phyloP scores from a whole-genome alignment of 1,139 yeast genomes.

The Candida sp. region DNA sequence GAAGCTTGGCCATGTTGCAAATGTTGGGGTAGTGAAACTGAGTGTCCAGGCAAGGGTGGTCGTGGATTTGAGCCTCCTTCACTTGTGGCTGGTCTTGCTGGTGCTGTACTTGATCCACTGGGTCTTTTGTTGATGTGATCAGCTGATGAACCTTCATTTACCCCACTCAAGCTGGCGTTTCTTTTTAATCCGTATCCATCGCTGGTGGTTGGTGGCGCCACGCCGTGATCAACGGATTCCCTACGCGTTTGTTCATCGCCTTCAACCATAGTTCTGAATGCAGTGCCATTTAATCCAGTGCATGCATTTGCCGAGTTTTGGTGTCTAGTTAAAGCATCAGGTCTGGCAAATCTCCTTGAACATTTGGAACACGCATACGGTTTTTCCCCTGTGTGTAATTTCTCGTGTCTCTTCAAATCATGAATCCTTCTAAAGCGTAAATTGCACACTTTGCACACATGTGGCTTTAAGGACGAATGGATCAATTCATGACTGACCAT shows the following conservation, averaged over 20 bases:
- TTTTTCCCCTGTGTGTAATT: constrained; percentile 77
- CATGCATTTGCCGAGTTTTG: constrained; percentile 52
- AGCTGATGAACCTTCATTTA: not conserved
- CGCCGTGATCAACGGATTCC: not conserved
- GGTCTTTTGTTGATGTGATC: not conserved
- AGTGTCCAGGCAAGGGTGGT: not conserved
- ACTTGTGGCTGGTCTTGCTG: not conserved
- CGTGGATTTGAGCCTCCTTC: not conserved
- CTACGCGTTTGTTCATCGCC: not conserved
- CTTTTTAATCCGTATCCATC: not conserved
- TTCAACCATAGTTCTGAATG: not conserved
- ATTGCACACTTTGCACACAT: constrained; percentile 65
- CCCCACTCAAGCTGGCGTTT: not conserved
- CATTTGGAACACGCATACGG: constrained; percentile 69
- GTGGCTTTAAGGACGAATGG: constrained; percentile 72
- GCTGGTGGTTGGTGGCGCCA: not conserved
- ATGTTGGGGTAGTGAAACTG: not conserved
- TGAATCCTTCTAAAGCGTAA: constrained; percentile 72
- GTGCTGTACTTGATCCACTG: not conserved
- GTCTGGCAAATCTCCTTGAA: constrained; percentile 71
- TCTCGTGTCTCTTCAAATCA: constrained; percentile 77
- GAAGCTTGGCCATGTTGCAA: not conserved
- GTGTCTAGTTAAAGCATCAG: constrained; percentile 77
- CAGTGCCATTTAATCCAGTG: constrained; percentile 18
- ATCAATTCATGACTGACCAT: constrained; percentile 75